Base-by-base conservation (phyloP, 2,329 filamentous ascomycete species). In the Gaeumannomyces sp. region DNA sequence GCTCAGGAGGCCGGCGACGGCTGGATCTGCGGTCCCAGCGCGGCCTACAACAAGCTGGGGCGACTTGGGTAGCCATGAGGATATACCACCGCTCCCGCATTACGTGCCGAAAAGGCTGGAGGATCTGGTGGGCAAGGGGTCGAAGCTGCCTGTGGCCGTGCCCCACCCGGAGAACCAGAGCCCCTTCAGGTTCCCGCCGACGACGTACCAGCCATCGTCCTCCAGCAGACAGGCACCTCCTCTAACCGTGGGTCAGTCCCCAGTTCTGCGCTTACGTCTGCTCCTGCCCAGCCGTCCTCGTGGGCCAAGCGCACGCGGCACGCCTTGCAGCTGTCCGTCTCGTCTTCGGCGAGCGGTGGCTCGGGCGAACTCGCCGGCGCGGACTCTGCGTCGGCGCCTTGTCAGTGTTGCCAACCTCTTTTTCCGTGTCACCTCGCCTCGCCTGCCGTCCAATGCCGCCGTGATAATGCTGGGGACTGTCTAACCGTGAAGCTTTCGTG, bases 331-430 rank as follows among this genome's bases (percentile, higher is more conserved):
- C 65, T 67, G 4, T 68, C 70, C 13, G 50, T 66, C 16, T 69
- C 67, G 31, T 69, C 68, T 25, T 67, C 66, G 45, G 13, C 64
- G 16, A 69, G 66, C 60, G 59, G 63, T 38, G 68, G 71, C 63
- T 28, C 65, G 31, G 35, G 57, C 53, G 64, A 64, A 61, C 64
- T 50, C 57, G 59, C 29, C 29, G 62, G 60, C 59, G 59, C 62
- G 25, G 67, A 66, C 29, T 64, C 56, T 22, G 64, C 66, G 56
- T 69, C 71, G 31, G 70, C 69, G 50, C 71, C 71, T 64, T 69
- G 72, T 73, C 65, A 71, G 72, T 72, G 56, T 59, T 38, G 59
- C 50, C 53, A 28, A 45, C 27, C 64, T 65, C 66, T 65, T 69
- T 59, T 64, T 64, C 60, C 59, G 62, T 58, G 19, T 35, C 35